Percentiles rank a stretch among this genome's conserved stretches.
phyloP scores from a whole-genome alignment of 1,284 basidiomycete species.

The Ceratobasidium sp. region DNA sequence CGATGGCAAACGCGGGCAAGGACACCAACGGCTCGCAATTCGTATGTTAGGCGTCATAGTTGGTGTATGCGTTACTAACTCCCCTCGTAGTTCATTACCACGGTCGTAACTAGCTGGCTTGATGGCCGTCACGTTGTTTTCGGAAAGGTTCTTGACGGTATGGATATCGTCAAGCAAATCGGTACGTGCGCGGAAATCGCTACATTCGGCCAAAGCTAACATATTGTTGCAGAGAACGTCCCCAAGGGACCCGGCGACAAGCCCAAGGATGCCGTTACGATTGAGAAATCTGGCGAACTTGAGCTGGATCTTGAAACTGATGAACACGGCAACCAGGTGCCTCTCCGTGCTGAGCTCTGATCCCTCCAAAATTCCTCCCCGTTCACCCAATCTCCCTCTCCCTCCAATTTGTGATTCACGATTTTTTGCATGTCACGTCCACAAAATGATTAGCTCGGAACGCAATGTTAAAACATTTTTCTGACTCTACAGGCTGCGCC shows the following conservation, averaged over 20 bases:
- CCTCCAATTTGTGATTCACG: slow-evolving; percentile 7
- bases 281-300: slow-evolving; percentile 85
- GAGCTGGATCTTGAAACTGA: slow-evolving; percentile 68
- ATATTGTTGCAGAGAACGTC: slow-evolving; percentile 67
- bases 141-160: slow-evolving; percentile 88
- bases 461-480: slow-evolving; percentile 42
- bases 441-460: slow-evolving; percentile 30
- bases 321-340: slow-evolving; percentile 84
- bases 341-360: slow-evolving; percentile 91
- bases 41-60: slow-evolving; percentile 54
- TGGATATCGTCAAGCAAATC: slow-evolving; percentile 81
- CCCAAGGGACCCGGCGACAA: slow-evolving; percentile 74
- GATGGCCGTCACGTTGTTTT: slow-evolving; percentile 89
- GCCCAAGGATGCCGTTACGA: slow-evolving; percentile 77
- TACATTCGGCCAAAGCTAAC: neutral
- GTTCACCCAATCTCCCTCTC: slow-evolving; percentile 38
- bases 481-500: slow-evolving; percentile 42
- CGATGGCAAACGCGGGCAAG: slow-evolving; percentile 88
- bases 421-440: slow-evolving; percentile 32
- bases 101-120: slow-evolving; percentile 78
- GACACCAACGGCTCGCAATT: slow-evolving; percentile 78
- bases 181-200: slow-evolving; percentile 61
- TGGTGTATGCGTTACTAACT: slow-evolving; percentile 44
- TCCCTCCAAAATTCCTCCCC: slow-evolving; percentile 35
- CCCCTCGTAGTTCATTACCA: slow-evolving; percentile 77